A percentile compares a stretch with the other conserved stretches of the same genome.
These are phyloP conservation scores for Eragrostis nindensis DNA, from an alignment of 176 grass and related monocot genomes.

Conservation along the genomic window DNA sequence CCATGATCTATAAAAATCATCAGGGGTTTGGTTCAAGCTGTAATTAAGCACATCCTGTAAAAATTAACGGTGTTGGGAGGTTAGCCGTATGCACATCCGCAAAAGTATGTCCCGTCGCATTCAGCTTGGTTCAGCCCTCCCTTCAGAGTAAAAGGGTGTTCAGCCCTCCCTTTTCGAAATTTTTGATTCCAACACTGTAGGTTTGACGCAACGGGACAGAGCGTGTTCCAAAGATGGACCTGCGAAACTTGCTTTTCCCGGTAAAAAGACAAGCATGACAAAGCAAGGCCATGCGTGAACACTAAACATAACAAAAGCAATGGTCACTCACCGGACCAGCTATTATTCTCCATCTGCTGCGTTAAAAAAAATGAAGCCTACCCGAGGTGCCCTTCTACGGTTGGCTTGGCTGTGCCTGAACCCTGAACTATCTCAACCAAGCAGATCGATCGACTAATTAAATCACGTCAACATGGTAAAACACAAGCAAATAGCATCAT, in stretches of 20 bases:
- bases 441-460: too few relatives aligned
- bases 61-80: too few relatives aligned
- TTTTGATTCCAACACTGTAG: background rate
- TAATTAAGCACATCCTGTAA: too few relatives aligned
- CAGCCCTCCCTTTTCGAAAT: background rate
- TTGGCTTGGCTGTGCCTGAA: slow-evolving; percentile 1
- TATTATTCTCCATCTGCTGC: background rate
- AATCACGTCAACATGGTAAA: background rate
- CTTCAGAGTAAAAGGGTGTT: too few relatives aligned
- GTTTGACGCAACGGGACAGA: background rate
- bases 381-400: background rate
- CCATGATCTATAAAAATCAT: too few relatives aligned
- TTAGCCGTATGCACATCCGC: too few relatives aligned
- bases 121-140: background rate
- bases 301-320: background rate
- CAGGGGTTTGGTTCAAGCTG: too few relatives aligned
- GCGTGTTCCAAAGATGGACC: background rate
- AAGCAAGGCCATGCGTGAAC: background rate
- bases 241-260: background rate
- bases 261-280: background rate
- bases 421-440: background rate
- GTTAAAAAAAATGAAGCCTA: background rate
- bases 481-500: slow-evolving; percentile 33
- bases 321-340: too few relatives aligned
- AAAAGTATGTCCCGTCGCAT: background rate